These are phyloP conservation scores for Alternaria rosae DNA, from an alignment of 2,329 filamentous ascomycete species.

Conservation along the genomic window DNA sequence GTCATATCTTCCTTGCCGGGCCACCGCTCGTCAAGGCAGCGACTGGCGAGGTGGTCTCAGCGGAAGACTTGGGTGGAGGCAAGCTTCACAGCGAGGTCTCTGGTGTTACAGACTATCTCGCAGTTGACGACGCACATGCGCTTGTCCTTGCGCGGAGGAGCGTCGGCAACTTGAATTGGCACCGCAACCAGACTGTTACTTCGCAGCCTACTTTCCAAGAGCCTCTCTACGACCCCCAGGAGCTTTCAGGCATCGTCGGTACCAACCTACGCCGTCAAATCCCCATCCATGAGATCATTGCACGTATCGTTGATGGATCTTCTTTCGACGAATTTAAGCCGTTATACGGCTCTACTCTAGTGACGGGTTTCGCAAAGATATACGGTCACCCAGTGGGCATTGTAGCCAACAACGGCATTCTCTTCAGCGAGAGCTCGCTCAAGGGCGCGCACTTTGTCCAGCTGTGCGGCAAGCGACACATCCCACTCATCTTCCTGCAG, in stretches of 20 bases:
- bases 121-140: conserved; percentile 92
- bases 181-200: conserved; percentile 53
- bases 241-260: conserved; percentile 87
- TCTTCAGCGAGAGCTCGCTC: conserved; percentile 86
- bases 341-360: conserved; percentile 85
- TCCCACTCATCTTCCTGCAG: conserved; percentile 91
- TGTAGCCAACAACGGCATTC: conserved; percentile 93
- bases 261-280: conserved; percentile 88
- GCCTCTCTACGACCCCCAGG: conserved; percentile 78
- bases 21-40: conserved; percentile 95
- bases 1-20: conserved; percentile 96
- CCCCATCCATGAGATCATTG: conserved; percentile 88
- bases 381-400: conserved; percentile 92
- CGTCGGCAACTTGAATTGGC: conserved; percentile 90
- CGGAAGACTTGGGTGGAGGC: conserved; percentile 90
- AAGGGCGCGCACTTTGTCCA: conserved; percentile 98
- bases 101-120: conserved; percentile 93
- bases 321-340: conserved; percentile 95
- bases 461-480: conserved; percentile 86
- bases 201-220: conserved; percentile 66
- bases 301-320: conserved; percentile 88
- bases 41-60: conserved; percentile 88
- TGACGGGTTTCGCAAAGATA: conserved; percentile 88
- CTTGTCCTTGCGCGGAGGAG: conserved; percentile 84
- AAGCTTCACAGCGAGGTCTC: conserved; percentile 89